Conservation (phyloP, 2,329 filamentous ascomycete genomes). For the Periconia sp. region DNA sequence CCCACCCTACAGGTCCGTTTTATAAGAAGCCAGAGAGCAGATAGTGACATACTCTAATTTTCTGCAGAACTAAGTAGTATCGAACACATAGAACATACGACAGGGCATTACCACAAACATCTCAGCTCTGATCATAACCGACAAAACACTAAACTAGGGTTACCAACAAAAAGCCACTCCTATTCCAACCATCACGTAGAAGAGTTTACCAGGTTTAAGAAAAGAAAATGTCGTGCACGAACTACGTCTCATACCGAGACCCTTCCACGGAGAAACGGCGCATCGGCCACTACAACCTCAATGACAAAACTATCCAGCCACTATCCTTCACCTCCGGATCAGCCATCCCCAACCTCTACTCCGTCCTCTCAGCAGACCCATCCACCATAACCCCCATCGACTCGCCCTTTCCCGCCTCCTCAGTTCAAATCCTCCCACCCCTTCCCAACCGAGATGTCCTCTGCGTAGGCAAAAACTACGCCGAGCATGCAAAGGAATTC, state of each 20-base stretch:
- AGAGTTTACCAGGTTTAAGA: no score
- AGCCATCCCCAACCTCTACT: constrained; percentile 50
- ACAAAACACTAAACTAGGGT: no score
- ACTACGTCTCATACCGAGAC: constrained; percentile 43
- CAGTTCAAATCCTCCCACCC: constrained; percentile 50
- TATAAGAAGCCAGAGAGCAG: no score
- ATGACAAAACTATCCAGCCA: constrained; percentile 44
- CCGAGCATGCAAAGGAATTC: constrained; percentile 60
- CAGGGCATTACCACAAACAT: no score
- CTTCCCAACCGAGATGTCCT: constrained; percentile 56
- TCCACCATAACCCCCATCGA: constrained; percentile 42
- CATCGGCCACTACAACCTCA: constrained; percentile 48
- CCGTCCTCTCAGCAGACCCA: constrained; percentile 54
- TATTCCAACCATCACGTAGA: no score
- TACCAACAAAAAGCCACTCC: no score
- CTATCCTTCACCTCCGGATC: constrained; percentile 52
- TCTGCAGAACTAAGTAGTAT: no score
- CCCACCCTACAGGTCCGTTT: no score
- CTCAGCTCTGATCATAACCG: no score
- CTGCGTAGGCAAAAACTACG: constrained; percentile 60
- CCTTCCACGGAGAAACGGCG: constrained; percentile 19
- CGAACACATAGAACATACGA: no score
- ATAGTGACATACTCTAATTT: no score
- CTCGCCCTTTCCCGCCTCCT: constrained; percentile 31
- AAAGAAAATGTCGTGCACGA: constrained; percentile 24